These are phyloP conservation scores for Alternaria angustiovoidea DNA, from an alignment of 2,329 filamentous ascomycete species.

Conservation along the genomic window DNA sequence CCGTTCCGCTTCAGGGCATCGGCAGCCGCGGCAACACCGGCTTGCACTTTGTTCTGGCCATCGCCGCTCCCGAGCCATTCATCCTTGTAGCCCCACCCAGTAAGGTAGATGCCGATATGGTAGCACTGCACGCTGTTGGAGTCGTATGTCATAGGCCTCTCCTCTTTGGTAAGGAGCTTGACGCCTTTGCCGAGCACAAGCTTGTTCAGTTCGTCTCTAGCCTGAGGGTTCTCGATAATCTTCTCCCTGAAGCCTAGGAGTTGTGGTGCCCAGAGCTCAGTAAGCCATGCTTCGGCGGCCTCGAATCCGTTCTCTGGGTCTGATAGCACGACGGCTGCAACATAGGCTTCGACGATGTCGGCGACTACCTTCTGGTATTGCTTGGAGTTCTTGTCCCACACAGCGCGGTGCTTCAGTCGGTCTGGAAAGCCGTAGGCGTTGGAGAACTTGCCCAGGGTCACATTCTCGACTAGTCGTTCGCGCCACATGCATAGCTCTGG, in stretches of 20 bases:
- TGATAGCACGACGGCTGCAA: slow-evolving; percentile 78
- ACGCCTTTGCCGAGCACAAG: slow-evolving; percentile 44
- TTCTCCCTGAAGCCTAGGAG: slow-evolving; percentile 41
- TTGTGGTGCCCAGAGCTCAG: slow-evolving; percentile 70
- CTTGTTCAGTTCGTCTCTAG: slow-evolving; percentile 51
- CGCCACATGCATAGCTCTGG: slow-evolving; percentile 79
- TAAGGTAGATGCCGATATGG: slow-evolving; percentile 70
- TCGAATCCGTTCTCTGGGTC: slow-evolving; percentile 69
- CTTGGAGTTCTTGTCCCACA: slow-evolving; percentile 41
- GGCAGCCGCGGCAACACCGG: slow-evolving; percentile 71
- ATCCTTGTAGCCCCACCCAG: slow-evolving; percentile 72
- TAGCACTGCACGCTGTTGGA: slow-evolving; percentile 63
- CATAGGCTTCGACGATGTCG: slow-evolving; percentile 91
- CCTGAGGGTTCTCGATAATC: slow-evolving; percentile 48
- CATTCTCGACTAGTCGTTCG: slow-evolving; percentile 81
- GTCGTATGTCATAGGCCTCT: slow-evolving; percentile 61
- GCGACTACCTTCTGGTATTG: slow-evolving; percentile 73
- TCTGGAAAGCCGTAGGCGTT: slow-evolving; percentile 74
- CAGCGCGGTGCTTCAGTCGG: slow-evolving; percentile 62
- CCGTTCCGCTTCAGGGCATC: slow-evolving; percentile 63
- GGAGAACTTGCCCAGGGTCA: slow-evolving; percentile 75
- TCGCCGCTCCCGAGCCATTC: slow-evolving; percentile 70
- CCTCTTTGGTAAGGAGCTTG: slow-evolving; percentile 58
- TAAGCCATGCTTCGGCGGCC: slow-evolving; percentile 74
- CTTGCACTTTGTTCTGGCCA: slow-evolving; percentile 73